phyloP scores from a whole-genome alignment of 2,329 filamentous ascomycete genomes.

The Esteya vermicola region DNA sequence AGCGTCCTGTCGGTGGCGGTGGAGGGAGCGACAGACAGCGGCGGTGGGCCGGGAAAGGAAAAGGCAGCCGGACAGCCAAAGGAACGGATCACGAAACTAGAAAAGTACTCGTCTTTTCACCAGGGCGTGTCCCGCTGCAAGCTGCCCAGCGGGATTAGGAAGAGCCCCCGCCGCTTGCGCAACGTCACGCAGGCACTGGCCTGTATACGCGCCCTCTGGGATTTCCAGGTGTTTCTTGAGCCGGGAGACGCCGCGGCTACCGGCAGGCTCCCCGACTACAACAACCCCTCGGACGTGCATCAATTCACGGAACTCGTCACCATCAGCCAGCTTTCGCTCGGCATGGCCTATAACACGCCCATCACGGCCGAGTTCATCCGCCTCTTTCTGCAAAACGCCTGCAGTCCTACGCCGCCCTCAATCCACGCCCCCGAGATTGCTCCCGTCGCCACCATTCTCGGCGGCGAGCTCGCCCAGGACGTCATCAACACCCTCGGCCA shows the following conservation, averaged over 20 bases:
- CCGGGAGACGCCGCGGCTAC: too few relatives aligned
- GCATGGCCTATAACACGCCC: slow-evolving; percentile 52
- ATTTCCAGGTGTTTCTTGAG: slow-evolving; percentile 50
- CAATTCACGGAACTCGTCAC: slow-evolving; percentile 66
- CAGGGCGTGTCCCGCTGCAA: too few relatives aligned
- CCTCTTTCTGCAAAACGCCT: slow-evolving; percentile 74
- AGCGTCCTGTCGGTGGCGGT: slow-evolving; percentile 38
- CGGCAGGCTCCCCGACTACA: slow-evolving; percentile 20
- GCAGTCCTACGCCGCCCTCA: too few relatives aligned
- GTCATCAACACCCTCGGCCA: slow-evolving; percentile 91
- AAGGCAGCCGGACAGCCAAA: too few relatives aligned
- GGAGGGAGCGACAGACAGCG: slow-evolving; percentile 41
- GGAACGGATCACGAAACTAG: slow-evolving; percentile 85
- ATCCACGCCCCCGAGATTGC: slow-evolving; percentile 61
- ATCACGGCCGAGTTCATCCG: slow-evolving; percentile 63
- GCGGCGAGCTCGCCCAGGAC: slow-evolving; percentile 84
- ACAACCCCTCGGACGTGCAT: slow-evolving; percentile 50
- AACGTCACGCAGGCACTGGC: slow-evolving; percentile 74
- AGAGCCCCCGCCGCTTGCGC: slow-evolving; percentile 52
- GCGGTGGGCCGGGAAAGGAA: slow-evolving; percentile 28
- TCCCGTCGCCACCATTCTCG: slow-evolving; percentile 77
- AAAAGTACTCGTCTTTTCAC: slow-evolving; percentile 80
- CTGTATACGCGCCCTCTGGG: slow-evolving; percentile 81
- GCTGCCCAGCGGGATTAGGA: slow-evolving; percentile 57
- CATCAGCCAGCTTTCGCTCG: slow-evolving; percentile 62